These are phyloP conservation scores for Hypoxylon cercidicola DNA, from an alignment of 495 filamentous ascomycete species.

Conservation along the genomic window DNA sequence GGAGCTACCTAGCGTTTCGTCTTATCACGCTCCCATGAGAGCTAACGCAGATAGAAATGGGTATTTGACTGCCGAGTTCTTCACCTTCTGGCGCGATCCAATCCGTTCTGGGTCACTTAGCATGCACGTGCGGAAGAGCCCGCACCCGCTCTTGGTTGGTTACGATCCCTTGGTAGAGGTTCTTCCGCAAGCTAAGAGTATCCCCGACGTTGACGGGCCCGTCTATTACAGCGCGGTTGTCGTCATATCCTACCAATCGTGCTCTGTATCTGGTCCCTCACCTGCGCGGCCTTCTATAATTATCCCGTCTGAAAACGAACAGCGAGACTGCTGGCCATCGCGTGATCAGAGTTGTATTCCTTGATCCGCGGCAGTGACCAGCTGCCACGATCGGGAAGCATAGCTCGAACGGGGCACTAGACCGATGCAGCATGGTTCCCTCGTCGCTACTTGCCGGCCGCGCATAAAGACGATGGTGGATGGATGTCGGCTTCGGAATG, in stretches of 20 bases:
- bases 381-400: constrained; percentile 10
- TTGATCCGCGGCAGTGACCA: constrained; percentile 18
- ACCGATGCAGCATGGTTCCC: constrained; percentile 27
- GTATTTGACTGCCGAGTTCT: constrained; percentile 21
- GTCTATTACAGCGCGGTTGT: constrained; percentile 14
- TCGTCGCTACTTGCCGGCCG: constrained; percentile 14
- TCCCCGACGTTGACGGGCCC: constrained; percentile 31
- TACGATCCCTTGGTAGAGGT: neutral
- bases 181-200: constrained; percentile 35
- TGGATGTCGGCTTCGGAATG: neutral
- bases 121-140: constrained; percentile 20
- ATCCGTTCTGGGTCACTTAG: constrained; percentile 7
- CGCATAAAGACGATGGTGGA: too few species aligned
- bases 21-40: constrained; percentile 17
- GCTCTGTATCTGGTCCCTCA: constrained; percentile 1
- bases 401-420: constrained; percentile 20
- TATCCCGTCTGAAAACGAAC: constrained; percentile 22
- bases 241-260: constrained; percentile 23
- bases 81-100: constrained; percentile 13
- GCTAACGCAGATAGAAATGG: constrained; percentile 13
- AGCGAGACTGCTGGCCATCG: neutral
- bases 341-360: constrained; percentile 33
- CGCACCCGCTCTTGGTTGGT: constrained; percentile 14
- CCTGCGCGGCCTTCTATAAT: constrained; percentile 34
- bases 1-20: constrained; percentile 15